Evolutionary conservation across 441 rosid species (phyloP), one percentile per base, ranked within the genome.

Genomic region (Adansonia grandidieri): DNA sequence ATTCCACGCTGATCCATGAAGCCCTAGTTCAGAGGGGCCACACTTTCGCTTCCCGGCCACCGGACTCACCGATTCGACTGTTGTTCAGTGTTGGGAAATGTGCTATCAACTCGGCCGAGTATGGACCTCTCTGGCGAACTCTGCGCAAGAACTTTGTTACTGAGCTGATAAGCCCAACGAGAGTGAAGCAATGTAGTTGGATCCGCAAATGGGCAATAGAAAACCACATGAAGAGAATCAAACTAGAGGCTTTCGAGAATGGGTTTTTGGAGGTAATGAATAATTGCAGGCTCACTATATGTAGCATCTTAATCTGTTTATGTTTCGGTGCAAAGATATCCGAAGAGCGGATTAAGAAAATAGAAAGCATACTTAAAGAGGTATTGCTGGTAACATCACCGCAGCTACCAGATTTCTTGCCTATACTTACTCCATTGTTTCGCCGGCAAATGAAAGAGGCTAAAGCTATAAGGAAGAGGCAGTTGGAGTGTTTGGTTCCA

Each of bases 241-340:
- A 85, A 74, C 81, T 37, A 0, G 93, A 93, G 82, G 71, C 83
- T 1, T 0, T 51, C 0, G 92, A 90, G 40, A 86, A 85, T 51
- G 94, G 93, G 9, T 82, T 75, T 10, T 92, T 95, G 4, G 93
- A 95, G 68, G 92, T 92, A 13, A 91, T 93, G 96, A 87, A 75
- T n/a, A 93, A 86, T 50, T 92, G 97, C 20, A 83, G 97, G 76
- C 82, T 86, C 37, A 93, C 97, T 7, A 80, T 92, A 0, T 95
- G 98, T 64, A 91, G 97, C 80, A 77, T 92, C 32, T 75, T 95
- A 75, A 88, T 95, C n/a, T 93, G 97, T 71, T 79, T 95, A 42
- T 95, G 98, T 80, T 90, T 95, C 17, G 98, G 98, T 8, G 96
- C 97, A 15, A 92, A 88, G 83, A 92, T 93, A 56, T 80, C 92